Conservation (phyloP, 805 yeast species). For the Yamadazyma phyllophila region DNA sequence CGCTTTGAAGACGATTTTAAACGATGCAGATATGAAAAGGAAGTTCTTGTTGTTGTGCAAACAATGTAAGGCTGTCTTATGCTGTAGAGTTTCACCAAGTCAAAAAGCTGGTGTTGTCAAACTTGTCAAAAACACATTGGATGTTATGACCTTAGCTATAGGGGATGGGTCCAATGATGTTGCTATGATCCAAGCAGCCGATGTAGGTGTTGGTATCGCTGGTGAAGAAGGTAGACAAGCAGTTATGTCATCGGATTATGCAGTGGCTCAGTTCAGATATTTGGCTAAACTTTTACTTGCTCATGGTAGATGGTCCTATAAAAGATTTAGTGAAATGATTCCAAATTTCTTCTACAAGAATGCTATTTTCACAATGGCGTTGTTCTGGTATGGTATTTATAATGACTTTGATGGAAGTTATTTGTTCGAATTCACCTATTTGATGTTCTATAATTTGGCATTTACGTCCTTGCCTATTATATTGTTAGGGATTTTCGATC, state of each 20-base stretch:
- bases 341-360: conserved; percentile 80
- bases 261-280: conserved; percentile 78
- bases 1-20: conserved; percentile 52
- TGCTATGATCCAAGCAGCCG: conserved; percentile 87
- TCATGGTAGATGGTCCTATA: conserved; percentile 88
- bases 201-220: conserved; percentile 86
- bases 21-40: conserved; percentile 39
- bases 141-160: conserved; percentile 82
- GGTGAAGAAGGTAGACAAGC: conserved; percentile 93
- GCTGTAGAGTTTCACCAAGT: conserved; percentile 87
- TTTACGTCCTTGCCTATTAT: conserved; percentile 81
- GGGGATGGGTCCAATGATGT: conserved; percentile 92
- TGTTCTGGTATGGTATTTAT: conserved; percentile 79
- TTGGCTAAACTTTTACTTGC: conserved; percentile 63
- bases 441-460: conserved; percentile 80
- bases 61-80: conserved; percentile 76
- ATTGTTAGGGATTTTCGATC: conserved; percentile 75
- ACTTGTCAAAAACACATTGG: conserved; percentile 67
- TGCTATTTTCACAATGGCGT: conserved; percentile 67
- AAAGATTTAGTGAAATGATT: conserved; percentile 78
- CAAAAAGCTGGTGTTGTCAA: conserved; percentile 84
- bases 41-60: conserved; percentile 72
- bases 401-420: conserved; percentile 78
- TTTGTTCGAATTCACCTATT: conserved; percentile 71
- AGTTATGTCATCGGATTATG: conserved; percentile 85